phyloP scores from a whole-genome alignment of 2,329 filamentous ascomycete genomes.

The Chrysoporthe puriensis region DNA sequence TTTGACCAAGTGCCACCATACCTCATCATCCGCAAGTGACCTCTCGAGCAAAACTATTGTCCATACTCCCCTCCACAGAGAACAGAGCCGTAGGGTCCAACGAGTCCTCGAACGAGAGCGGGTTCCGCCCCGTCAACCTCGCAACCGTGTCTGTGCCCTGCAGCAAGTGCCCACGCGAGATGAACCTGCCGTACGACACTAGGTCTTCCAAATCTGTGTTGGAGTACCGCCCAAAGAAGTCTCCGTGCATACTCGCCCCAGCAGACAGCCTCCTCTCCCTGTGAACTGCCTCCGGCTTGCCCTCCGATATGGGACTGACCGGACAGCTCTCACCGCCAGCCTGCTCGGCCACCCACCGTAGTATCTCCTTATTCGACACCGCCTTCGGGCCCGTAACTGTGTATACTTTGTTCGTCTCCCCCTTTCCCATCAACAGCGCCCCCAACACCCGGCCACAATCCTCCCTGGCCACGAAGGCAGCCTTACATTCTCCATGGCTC shows the following conservation, averaged over 20 bases:
- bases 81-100: background rate
- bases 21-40: background rate
- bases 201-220: conserved; percentile 29
- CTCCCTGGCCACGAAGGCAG: conserved; percentile 43
- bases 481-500: conserved; percentile 36
- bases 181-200: conserved; percentile 26
- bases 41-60: background rate
- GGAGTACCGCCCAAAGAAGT: conserved; percentile 27
- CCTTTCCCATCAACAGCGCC: conserved; percentile 38
- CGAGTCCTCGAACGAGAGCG: conserved; percentile 3
- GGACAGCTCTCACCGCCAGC: background rate
- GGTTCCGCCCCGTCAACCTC: conserved; percentile 1
- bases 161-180: background rate
- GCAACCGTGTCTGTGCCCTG: conserved; percentile 9
- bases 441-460: conserved; percentile 38
- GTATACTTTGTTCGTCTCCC: conserved; percentile 40
- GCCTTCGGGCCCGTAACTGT: conserved; percentile 41
- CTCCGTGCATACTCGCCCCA: conserved; percentile 20
- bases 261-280: conserved; percentile 8
- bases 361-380: conserved; percentile 22
- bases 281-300: conserved; percentile 1
- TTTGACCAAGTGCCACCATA: background rate
- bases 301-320: background rate
- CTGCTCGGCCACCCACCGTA: background rate
- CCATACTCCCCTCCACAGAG: background rate